Conservation (phyloP, 768 basidiomycete species). For the Trametes maxima region DNA sequence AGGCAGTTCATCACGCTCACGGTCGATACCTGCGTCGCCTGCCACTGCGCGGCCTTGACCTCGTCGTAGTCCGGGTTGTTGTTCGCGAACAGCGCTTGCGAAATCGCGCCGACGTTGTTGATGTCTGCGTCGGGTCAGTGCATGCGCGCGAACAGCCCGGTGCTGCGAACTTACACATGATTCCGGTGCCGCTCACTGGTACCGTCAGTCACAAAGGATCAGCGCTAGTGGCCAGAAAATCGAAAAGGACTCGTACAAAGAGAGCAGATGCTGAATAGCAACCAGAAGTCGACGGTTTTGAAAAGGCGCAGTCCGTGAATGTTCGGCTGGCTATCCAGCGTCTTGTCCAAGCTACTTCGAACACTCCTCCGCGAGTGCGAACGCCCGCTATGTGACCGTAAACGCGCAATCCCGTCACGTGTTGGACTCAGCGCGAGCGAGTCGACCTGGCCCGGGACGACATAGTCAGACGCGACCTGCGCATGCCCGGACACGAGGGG, state of each 20-base stretch:
- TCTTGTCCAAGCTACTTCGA: slow-evolving; percentile 14
- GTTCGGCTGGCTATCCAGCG: slow-evolving; percentile 45
- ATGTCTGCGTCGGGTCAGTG: slow-evolving; percentile 51
- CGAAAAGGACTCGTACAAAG: slow-evolving; percentile 48
- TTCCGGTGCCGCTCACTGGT: slow-evolving; percentile 69
- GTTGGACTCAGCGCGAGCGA: slow-evolving; percentile 32
- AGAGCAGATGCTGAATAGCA: slow-evolving; percentile 56
- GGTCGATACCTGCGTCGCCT: slow-evolving; percentile 82
- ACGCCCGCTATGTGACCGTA: slow-evolving; percentile 26
- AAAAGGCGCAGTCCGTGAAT: slow-evolving; percentile 56
- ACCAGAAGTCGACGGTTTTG: slow-evolving; percentile 60
- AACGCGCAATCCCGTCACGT: slow-evolving; percentile 15
- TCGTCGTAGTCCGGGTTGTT: slow-evolving; percentile 65
- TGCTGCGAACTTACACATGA: slow-evolving; percentile 61
- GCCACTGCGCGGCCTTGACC: slow-evolving; percentile 69
- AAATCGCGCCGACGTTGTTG: slow-evolving; percentile 84
- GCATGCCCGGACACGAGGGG: slow-evolving; percentile 17
- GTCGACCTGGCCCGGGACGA: slow-evolving; percentile 25
- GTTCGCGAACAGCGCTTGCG: slow-evolving; percentile 67
- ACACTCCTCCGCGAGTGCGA: slow-evolving; percentile 15
- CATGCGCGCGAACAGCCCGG: not conserved
- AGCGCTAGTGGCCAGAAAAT: not conserved
- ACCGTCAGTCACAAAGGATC: not conserved
- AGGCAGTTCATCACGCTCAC: slow-evolving; percentile 81
- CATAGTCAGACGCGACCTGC: slow-evolving; percentile 26